Evolutionary conservation across 1,284 basidiomycete genomes (phyloP), one percentile per base, ranked within the genome.

Genomic region (Tetrapyrgos nigripes): DNA sequence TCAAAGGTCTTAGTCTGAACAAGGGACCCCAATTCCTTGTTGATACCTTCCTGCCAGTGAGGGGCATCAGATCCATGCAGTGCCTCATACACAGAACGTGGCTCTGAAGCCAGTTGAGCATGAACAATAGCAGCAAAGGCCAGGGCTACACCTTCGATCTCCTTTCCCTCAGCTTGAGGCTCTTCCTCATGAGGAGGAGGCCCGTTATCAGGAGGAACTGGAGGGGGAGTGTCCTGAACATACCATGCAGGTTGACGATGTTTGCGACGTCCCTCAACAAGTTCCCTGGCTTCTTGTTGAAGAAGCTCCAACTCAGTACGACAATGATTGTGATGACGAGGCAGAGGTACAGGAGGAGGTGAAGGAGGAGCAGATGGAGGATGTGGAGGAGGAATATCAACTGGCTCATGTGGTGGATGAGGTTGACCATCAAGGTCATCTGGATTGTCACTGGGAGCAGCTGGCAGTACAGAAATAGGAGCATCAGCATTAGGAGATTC

Each of bases 251-350:
- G 50, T 19, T 17, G 50, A 9, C 26, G 28, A 35, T 23, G 31
- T 35, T 31, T 31, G 14, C 29, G 50, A n/a, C 28, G 50, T 17
- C 50, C 31, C n/a, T 51, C 50, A 9, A 51, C n/a, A n/a, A n/a
- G 10, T 35, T 51, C n/a, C n/a, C n/a, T 31, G 14, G 50, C 28
- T 35, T 14, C 17, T 29, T 27, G 50, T 8, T 14, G 28, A 33
- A 51, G 50, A 33, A 51, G 50, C 24, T 51, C 50, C 21, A 29
- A 17, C 50, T 51, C 50, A 40, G 50, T 35, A 21, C 28, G 28
- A 51, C 26, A 14, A 13, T 51, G 28, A n/a, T n/a, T n/a, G n/a
- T n/a, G n/a, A 14, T 14, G 28, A 35, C 21, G 29, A 31, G 26
- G 29, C n/a, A n/a, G n/a, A n/a, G n/a, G n/a, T n/a, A n/a, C n/a